Evolutionary conservation across 768 basidiomycete species (phyloP).

Genomic region (Epithele typhae): DNA sequence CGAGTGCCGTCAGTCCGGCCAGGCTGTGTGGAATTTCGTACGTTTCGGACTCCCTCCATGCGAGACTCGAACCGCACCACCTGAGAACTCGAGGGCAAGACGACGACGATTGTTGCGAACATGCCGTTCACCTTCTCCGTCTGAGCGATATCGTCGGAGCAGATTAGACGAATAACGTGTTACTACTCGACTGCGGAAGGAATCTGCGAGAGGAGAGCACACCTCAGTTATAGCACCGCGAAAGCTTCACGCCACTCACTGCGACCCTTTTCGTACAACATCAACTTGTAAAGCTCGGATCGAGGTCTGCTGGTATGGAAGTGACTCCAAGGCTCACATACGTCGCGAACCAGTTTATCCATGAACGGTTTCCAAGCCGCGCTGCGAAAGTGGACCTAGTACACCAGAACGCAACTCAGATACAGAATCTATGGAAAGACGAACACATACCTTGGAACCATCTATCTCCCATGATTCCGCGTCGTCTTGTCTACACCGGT

Average conservation of each 20-base stretch:
- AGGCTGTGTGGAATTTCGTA: conserved; percentile 36
- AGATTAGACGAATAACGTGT: too few species aligned
- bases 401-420: too few species aligned
- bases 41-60: conserved; percentile 30
- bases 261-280: conserved; percentile 46
- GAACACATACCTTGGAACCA: too few species aligned
- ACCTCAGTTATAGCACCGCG: too few species aligned
- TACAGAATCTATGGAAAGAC: too few species aligned
- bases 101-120: conserved; percentile 48
- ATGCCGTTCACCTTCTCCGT: conserved; percentile 44
- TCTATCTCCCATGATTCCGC: conserved; percentile 49
- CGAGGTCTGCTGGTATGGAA: conserved; percentile 24
- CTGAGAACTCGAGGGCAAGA: conserved; percentile 42
- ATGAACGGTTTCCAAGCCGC: conserved; percentile 36
- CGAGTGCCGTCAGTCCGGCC: conserved; percentile 33
- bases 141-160: conserved; percentile 20
- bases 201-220: too few species aligned
- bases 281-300: conserved; percentile 42
- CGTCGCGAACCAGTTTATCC: conserved; percentile 23
- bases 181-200: conserved; percentile 43
- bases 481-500: conserved; percentile 41
- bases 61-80: conserved; percentile 42
- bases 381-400: too few species aligned
- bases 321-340: conserved; percentile 36
- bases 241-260: too few species aligned